Conservation (phyloP, 805 yeast genomes). For the Candida tibetensis region DNA sequence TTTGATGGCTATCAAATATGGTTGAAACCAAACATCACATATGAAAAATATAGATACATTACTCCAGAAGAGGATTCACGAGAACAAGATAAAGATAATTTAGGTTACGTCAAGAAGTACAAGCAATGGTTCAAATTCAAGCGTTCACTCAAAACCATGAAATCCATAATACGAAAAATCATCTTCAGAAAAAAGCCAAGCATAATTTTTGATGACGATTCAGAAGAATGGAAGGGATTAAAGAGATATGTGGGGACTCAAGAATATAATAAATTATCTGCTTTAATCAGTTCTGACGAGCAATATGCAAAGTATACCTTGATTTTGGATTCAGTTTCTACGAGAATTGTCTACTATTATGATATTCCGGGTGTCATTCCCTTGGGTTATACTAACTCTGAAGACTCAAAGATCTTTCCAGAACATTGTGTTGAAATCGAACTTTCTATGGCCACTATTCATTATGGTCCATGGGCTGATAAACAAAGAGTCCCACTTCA, state of each 20-base stretch:
- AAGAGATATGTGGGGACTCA: conserved; percentile 56
- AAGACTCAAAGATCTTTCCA: conserved; percentile 41
- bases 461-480: conserved; percentile 96
- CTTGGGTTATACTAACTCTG: neutral
- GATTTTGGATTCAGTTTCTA: conserved; percentile 57
- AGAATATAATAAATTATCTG: conserved; percentile 25
- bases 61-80: conserved; percentile 1
- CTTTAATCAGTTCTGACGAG: conserved; percentile 39
- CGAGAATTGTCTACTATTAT: conserved; percentile 58
- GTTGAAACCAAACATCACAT: conserved; percentile 70
- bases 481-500: conserved; percentile 71
- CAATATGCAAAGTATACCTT: conserved; percentile 85
- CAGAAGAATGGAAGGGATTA: conserved; percentile 70
- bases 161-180: conserved; percentile 4
- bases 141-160: conserved; percentile 7
- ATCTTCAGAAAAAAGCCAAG: conserved; percentile 2
- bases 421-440: conserved; percentile 56
- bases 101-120: conserved; percentile 15
- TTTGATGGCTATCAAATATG: conserved; percentile 55
- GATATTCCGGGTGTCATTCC: conserved; percentile 63
- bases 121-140: conserved; percentile 23
- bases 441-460: conserved; percentile 59
- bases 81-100: neutral
- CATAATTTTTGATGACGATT: conserved; percentile 5
- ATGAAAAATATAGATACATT: conserved; percentile 25